Conservation (phyloP, 139 green algal genomes). For the Chlorella sp. region DNA sequence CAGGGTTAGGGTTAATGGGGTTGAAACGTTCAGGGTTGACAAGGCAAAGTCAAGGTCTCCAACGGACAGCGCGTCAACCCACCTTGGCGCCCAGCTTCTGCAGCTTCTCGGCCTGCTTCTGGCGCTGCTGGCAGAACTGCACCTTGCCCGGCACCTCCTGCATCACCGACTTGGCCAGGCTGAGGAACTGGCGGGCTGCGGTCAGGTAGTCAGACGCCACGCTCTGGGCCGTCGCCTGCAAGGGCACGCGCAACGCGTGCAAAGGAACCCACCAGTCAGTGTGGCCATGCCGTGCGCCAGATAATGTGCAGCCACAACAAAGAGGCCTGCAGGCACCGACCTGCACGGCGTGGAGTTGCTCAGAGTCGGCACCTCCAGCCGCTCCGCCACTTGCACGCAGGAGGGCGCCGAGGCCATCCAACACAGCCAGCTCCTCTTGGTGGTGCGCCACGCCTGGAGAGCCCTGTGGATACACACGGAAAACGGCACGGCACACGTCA, state of each 20-base stretch:
- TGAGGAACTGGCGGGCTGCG: conserved; percentile 5
- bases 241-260: too few relatives aligned
- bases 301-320: too few relatives aligned
- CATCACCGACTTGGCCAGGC: not conserved
- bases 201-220: conserved; percentile 5
- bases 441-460: conserved; percentile 29
- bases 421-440: conserved; percentile 22
- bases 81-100: conserved; percentile 6
- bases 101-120: conserved; percentile 9
- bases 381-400: too few relatives aligned
- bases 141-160: conserved; percentile 12
- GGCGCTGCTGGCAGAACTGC: conserved; percentile 20
- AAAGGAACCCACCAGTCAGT: too few relatives aligned
- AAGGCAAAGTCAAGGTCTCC: too few relatives aligned
- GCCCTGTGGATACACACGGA: not conserved
- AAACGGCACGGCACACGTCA: not conserved
- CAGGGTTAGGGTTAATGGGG: too few relatives aligned
- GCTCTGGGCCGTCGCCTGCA: not conserved
- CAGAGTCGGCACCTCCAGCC: too few relatives aligned
- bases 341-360: too few relatives aligned
- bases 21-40: too few relatives aligned
- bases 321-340: too few relatives aligned
- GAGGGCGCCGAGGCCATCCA: not conserved
- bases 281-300: too few relatives aligned
- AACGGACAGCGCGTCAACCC: not conserved